Conservation (phyloP, 139 green algal species). For the Chlamydomonas sp. region DNA sequence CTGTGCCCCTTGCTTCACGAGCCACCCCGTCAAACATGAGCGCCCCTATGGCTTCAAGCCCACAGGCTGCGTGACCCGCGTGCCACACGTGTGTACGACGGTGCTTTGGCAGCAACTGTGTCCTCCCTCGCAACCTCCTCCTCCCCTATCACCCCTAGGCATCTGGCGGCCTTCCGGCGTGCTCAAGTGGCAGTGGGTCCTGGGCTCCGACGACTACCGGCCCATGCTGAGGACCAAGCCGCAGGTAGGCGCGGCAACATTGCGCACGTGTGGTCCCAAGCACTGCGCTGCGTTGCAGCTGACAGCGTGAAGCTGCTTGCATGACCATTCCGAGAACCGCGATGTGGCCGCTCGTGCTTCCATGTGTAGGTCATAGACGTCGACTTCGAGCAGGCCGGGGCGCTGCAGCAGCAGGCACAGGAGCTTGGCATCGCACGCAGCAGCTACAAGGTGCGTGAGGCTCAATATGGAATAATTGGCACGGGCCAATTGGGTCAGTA, state of each 20-base stretch:
- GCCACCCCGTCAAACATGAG: no score
- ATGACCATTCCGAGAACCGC: no score
- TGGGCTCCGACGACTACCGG: slow-evolving; percentile 2
- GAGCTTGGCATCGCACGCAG: background rate
- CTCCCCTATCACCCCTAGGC: background rate
- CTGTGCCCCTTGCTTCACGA: no score
- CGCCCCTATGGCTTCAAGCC: no score
- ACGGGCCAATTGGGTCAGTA: no score
- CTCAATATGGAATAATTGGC: background rate
- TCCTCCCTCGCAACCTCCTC: no score
- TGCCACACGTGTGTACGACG: no score
- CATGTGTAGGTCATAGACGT: slow-evolving; percentile 31
- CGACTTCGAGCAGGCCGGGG: background rate
- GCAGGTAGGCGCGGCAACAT: background rate
- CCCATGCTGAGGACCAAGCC: slow-evolving; percentile 9
- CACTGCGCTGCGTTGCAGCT: no score
- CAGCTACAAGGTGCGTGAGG: slow-evolving; percentile 3
- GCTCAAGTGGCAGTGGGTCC: slow-evolving; percentile 17
- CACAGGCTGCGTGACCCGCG: no score
- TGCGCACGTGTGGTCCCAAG: background rate
- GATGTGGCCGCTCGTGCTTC: background rate
- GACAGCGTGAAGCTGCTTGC: no score
- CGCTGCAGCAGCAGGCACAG: slow-evolving; percentile 3
- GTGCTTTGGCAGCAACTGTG: no score
- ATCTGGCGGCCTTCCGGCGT: slow-evolving; percentile 5